Evolutionary conservation across 371 early-diverging fungal genomes (phyloP).

Genomic region (Zychaea mexicana): DNA sequence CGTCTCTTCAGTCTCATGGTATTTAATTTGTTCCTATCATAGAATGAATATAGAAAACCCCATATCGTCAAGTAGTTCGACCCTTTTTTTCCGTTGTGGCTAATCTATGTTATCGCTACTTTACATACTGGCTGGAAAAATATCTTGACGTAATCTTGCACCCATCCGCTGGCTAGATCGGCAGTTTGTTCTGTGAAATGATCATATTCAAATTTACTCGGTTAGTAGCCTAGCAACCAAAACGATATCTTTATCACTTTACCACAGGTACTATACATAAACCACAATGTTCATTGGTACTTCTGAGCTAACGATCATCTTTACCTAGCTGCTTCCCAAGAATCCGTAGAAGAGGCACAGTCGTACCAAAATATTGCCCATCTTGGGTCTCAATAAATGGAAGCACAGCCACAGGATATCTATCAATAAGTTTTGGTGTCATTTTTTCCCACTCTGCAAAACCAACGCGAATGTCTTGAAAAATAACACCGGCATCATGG

Average conservation of each 20-base stretch:
- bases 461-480: background rate
- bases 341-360: background rate
- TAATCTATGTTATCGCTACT: too few species aligned
- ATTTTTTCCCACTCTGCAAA: background rate
- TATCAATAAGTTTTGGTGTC: background rate
- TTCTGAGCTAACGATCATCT: too few species aligned
- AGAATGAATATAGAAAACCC: too few species aligned
- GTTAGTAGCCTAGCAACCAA: background rate
- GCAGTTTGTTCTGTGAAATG: background rate
- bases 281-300: too few species aligned
- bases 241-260: too few species aligned
- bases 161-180: background rate
- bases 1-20: background rate
- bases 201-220: background rate
- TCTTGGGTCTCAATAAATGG: background rate
- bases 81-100: too few species aligned
- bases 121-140: background rate
- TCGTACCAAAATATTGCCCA: conserved; percentile 1
- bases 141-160: background rate
- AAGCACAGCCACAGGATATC: background rate
- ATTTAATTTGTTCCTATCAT: background rate
- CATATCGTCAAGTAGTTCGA: too few species aligned
- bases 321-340: background rate
- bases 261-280: too few species aligned
- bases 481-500: background rate